Evolutionary conservation across 129 eudicot species (phyloP).

Genomic region (Flaveria ramosissima): DNA sequence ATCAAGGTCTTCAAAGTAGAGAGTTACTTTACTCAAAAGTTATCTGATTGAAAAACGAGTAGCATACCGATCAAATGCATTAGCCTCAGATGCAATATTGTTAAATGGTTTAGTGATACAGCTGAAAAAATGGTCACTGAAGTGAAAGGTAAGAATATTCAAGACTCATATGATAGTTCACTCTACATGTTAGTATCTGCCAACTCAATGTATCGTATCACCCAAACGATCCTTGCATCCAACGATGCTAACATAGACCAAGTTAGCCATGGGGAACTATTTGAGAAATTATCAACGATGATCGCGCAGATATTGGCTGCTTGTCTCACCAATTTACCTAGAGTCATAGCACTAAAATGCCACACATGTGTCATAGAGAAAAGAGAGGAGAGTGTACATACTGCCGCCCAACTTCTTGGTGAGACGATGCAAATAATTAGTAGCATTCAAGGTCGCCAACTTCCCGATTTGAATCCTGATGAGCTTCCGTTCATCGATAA

Average conservation of each 20-base stretch:
- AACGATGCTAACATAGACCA: background rate
- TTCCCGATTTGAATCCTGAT: background rate
- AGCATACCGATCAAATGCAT: too few relatives aligned
- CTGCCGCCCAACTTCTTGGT: conserved; percentile 13
- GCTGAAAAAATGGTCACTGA: background rate
- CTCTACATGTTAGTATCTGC: background rate
- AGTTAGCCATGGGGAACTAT: background rate
- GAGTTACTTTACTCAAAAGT: background rate
- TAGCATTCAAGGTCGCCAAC: background rate
- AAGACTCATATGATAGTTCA: background rate
- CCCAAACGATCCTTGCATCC: background rate
- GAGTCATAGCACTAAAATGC: conserved; percentile 9
- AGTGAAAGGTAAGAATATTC: background rate
- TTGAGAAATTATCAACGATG: background rate
- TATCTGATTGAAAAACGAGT: conserved; percentile 10
- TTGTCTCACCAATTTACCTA: conserved; percentile 12
- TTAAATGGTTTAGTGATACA: background rate
- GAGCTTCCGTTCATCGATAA: background rate
- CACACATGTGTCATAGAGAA: conserved; percentile 6
- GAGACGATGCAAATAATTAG: conserved; percentile 7
- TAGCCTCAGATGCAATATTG: too few relatives aligned
- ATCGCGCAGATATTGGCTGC: conserved; percentile 8
- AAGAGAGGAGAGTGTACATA: background rate
- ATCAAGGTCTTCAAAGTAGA: conserved; percentile 13
- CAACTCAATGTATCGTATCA: conserved; percentile 1